Conservation (phyloP, 1,139 yeast genomes). For the Geotrichum fermentans region DNA sequence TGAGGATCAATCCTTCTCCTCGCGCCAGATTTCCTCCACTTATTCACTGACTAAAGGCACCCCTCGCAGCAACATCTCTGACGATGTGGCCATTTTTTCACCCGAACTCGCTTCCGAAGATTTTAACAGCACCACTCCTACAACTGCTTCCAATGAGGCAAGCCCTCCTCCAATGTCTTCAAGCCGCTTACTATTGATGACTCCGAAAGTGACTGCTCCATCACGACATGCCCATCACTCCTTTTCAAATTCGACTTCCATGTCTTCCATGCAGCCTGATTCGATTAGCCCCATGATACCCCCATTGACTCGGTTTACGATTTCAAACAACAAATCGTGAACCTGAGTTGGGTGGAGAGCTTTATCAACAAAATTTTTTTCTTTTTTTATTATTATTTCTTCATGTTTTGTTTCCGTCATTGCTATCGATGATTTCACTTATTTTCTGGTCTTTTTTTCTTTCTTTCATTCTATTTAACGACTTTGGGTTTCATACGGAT, state of each 20-base stretch:
- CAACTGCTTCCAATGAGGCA: not conserved
- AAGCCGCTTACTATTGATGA: not conserved
- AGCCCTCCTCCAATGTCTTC: not conserved
- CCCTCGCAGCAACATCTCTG: not conserved
- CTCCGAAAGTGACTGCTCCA: not conserved
- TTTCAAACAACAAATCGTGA: not conserved
- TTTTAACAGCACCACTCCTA: not conserved
- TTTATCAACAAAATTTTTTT: constrained; percentile 19
- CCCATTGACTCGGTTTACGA: not conserved
- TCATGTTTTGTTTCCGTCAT: not conserved
- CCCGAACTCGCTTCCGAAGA: constrained; percentile 1
- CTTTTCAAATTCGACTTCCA: not conserved
- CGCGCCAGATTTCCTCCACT: not conserved
- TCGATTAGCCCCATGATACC: not conserved
- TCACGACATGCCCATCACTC: not conserved
- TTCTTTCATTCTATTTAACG: not conserved
- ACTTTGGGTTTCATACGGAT: not conserved
- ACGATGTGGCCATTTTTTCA: constrained; percentile 3
- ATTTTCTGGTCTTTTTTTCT: not conserved
- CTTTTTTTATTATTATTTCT: not conserved
- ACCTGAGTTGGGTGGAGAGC: too few relatives aligned
- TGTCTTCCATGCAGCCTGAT: not conserved
- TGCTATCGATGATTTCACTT: not conserved
- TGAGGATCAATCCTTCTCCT: not conserved
- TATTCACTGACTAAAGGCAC: not conserved